A percentile compares a stretch with the other conserved stretches of the same genome.
Evolutionary conservation across 1,284 basidiomycete genomes (phyloP).

Genomic region (Ganoderma multipileum): DNA sequence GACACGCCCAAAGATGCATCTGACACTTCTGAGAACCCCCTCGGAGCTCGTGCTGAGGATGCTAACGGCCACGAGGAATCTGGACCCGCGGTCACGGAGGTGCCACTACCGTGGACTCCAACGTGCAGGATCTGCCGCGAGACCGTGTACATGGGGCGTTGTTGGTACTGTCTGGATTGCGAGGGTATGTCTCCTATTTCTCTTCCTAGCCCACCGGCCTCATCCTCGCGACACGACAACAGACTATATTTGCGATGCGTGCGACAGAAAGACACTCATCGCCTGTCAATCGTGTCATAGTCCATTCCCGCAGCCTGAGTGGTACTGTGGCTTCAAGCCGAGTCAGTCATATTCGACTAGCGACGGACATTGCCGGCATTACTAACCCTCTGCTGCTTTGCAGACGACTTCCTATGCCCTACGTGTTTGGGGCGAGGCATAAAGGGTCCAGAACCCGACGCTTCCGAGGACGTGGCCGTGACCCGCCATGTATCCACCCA

Average conservation of each 20-base stretch:
- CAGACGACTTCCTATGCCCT: slow-evolving; percentile 18
- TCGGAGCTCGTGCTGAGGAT: neutral
- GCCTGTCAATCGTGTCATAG: slow-evolving; percentile 5
- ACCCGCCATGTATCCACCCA: slow-evolving; percentile 8
- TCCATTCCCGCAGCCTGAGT: slow-evolving; percentile 14
- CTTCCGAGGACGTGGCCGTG: neutral
- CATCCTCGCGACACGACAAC: neutral
- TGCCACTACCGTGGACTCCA: no score
- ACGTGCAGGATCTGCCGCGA: slow-evolving; percentile 10
- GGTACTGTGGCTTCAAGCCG: slow-evolving; percentile 7
- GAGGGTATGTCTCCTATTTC: neutral
- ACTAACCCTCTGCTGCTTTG: neutral
- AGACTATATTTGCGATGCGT: slow-evolving; percentile 12
- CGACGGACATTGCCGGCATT: neutral
- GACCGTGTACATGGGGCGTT: slow-evolving; percentile 10
- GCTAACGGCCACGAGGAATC: no score
- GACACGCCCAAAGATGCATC: neutral
- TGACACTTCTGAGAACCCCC: no score
- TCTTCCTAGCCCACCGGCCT: neutral
- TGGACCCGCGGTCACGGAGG: neutral
- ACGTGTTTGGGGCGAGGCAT: slow-evolving; percentile 11
- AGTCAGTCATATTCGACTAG: neutral
- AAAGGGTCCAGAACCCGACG: neutral
- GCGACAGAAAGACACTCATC: slow-evolving; percentile 10
- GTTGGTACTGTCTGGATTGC: slow-evolving; percentile 17